These are phyloP conservation scores for Serpula lacrymans DNA, from an alignment of 768 basidiomycete species.

Conservation along the genomic window DNA sequence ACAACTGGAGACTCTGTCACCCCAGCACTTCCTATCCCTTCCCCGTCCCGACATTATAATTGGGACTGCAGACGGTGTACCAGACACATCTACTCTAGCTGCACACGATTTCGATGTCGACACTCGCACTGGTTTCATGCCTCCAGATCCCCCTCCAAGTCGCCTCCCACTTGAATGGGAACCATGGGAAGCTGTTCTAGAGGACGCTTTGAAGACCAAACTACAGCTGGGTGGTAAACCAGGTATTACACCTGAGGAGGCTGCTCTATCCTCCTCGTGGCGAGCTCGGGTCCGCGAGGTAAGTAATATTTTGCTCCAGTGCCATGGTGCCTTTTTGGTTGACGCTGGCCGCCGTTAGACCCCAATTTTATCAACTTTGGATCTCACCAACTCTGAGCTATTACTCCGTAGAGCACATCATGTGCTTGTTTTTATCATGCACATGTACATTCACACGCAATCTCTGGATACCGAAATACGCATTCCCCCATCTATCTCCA, in stretches of 20 bases:
- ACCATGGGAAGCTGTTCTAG: constrained; percentile 66
- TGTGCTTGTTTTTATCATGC: constrained; percentile 69
- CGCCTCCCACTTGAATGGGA: constrained; percentile 65
- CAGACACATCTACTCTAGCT: constrained; percentile 63
- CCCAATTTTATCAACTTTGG: constrained; percentile 45
- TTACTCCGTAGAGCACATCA: constrained; percentile 69
- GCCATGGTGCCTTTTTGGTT: constrained; percentile 4
- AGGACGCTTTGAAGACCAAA: constrained; percentile 41
- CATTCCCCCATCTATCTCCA: constrained; percentile 67
- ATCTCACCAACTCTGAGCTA: constrained; percentile 48
- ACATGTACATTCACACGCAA: constrained; percentile 74
- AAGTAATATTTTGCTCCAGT: constrained; percentile 12
- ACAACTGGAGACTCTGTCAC: constrained; percentile 9
- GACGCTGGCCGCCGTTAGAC: no score
- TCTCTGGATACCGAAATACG: constrained; percentile 46
- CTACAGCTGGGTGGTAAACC: constrained; percentile 57
- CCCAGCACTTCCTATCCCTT: constrained; percentile 33
- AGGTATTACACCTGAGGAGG: constrained; percentile 34
- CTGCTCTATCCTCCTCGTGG: constrained; percentile 48
- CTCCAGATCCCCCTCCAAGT: constrained; percentile 64
- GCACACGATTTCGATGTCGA: constrained; percentile 93
- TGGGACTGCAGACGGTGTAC: constrained; percentile 17
- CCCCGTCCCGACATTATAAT: constrained; percentile 29
- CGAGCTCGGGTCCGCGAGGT: constrained; percentile 48
- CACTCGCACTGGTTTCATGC: constrained; percentile 88